Conservation (phyloP, 176 grass and related monocot genomes). For the Microstegium vimineum region DNA sequence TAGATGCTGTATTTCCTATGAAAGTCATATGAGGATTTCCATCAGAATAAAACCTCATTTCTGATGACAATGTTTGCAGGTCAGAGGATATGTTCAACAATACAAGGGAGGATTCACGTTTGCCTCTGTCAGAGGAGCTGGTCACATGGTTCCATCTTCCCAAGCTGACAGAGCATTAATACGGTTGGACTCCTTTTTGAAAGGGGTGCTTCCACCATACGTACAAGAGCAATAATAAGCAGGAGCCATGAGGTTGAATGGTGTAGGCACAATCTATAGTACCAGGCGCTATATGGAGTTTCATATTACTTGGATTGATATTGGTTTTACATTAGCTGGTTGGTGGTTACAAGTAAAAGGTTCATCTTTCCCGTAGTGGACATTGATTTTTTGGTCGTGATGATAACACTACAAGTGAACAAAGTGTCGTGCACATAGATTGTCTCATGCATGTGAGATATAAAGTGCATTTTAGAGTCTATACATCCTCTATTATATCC, state of each 20-base stretch:
- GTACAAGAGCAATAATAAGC: not conserved
- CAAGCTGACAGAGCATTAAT: constrained; percentile 40
- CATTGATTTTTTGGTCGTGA: not conserved
- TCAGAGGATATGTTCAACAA: constrained; percentile 41
- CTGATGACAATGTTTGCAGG: not conserved
- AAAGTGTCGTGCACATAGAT: too few species aligned
- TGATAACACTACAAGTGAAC: too few species aligned
- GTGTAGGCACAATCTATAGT: not conserved
- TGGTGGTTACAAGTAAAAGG: not conserved
- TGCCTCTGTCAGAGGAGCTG: constrained; percentile 51
- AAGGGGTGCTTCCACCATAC: constrained; percentile 38
- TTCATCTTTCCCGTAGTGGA: not conserved
- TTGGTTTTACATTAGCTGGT: too few species aligned
- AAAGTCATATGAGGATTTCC: too few species aligned
- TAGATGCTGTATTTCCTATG: too few species aligned
- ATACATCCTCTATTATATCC: too few species aligned
- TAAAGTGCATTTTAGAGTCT: too few species aligned
- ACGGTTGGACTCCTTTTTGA: constrained; percentile 37
- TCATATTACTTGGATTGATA: not conserved
- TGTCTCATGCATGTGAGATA: too few species aligned
- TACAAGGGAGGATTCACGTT: constrained; percentile 46
- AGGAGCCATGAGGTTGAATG: too few species aligned
- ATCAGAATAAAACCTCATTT: not conserved
- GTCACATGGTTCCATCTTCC: constrained; percentile 44
- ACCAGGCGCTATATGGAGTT: too few species aligned